Percentiles rank a stretch among this genome's conserved stretches.
These are phyloP conservation scores for Craspedostauros australis DNA, from an alignment of 108 stramenopile species.

Conservation along the genomic window DNA sequence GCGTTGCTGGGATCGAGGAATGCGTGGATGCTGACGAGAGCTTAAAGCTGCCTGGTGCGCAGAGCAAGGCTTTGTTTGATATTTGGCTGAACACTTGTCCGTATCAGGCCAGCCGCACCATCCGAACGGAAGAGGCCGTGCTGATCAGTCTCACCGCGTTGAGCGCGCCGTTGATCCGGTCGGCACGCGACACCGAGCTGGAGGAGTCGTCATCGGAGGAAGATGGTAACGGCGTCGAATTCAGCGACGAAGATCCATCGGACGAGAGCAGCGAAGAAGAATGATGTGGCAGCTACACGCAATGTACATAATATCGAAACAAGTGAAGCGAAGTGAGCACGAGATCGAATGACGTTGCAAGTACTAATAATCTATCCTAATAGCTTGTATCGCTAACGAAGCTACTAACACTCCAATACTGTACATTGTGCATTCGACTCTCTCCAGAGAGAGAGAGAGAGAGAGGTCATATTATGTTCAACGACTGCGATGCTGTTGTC, in stretches of 20 bases:
- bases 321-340: too few species aligned
- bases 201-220: conserved; percentile 7
- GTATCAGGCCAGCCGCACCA: conserved; percentile 83
- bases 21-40: conserved; percentile 91
- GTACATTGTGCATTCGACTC: too few species aligned
- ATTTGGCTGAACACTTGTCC: conserved; percentile 85
- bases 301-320: too few species aligned
- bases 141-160: conserved; percentile 68
- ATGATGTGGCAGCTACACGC: too few species aligned
- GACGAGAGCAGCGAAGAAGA: conserved; percentile 54
- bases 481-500: too few species aligned
- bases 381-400: background rate
- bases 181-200: conserved; percentile 20
- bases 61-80: conserved; percentile 85
- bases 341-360: background rate
- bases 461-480: too few species aligned
- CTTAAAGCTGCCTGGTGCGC: conserved; percentile 70
- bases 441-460: too few species aligned
- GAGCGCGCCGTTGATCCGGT: conserved; percentile 56
- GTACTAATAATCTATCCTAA: background rate
- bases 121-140: conserved; percentile 89
- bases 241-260: conserved; percentile 59
- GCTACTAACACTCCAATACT: background rate
- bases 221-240: conserved; percentile 35
- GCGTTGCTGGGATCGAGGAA: conserved; percentile 96